Percentiles rank a stretch among this genome's conserved stretches.
phyloP scores from a whole-genome alignment of 371 early-diverging fungal species.

The Mucor mucedo region DNA sequence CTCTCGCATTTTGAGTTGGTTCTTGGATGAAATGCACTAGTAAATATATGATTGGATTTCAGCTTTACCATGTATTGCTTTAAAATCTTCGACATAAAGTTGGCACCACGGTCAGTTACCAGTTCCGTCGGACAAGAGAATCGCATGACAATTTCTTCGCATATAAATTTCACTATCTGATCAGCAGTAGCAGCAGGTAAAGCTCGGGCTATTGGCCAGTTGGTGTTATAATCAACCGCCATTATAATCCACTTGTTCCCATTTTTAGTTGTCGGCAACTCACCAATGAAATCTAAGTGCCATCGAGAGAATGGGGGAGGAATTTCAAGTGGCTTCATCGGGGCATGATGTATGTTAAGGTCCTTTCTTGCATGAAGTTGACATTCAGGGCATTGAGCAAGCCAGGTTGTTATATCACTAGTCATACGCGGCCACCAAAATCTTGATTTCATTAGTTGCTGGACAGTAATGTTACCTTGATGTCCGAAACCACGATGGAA shows the following conservation, averaged over 20 bases:
- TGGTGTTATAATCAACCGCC: slow-evolving; percentile 50
- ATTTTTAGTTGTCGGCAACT: slow-evolving; percentile 20
- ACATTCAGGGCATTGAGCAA: not conserved
- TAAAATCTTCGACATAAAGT: slow-evolving; percentile 17
- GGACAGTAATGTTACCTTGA: slow-evolving; percentile 16
- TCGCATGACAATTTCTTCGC: slow-evolving; percentile 29
- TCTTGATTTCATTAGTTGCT: not conserved
- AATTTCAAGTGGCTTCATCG: slow-evolving; percentile 11
- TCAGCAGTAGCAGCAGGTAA: slow-evolving; percentile 17
- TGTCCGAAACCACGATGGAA: slow-evolving; percentile 23
- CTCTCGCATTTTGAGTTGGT: slow-evolving; percentile 34
- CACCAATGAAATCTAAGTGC: slow-evolving; percentile 39
- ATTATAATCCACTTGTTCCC: slow-evolving; percentile 31
- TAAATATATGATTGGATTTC: not conserved
- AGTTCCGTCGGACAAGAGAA: slow-evolving; percentile 36
- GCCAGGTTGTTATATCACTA: slow-evolving; percentile 14
- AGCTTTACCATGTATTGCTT: not conserved
- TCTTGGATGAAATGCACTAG: slow-evolving; percentile 1
- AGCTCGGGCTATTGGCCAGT: slow-evolving; percentile 42
- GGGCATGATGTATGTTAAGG: not conserved
- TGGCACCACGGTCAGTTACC: slow-evolving; percentile 26
- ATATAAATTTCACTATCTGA: slow-evolving; percentile 35
- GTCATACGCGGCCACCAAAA: slow-evolving; percentile 14
- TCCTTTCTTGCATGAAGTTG: slow-evolving; percentile 9
- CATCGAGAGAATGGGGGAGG: slow-evolving; percentile 26